Conservation (phyloP, 73 alveolate species). For the Effrenium voratum region DNA sequence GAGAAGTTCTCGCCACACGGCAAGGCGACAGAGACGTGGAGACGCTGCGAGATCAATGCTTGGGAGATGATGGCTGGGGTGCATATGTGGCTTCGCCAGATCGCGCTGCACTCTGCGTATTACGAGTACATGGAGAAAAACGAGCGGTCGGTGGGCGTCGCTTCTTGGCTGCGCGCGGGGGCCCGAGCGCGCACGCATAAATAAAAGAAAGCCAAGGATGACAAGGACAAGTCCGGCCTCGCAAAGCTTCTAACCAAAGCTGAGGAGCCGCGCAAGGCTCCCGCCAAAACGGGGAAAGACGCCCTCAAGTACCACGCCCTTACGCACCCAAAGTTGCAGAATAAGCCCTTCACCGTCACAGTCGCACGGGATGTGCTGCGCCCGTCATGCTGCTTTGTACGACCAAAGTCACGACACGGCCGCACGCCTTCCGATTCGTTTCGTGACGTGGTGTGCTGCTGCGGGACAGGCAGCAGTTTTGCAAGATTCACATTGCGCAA, state of each 20-base stretch:
- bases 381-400: too few relatives aligned
- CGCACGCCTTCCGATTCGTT: too few relatives aligned
- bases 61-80: conserved; percentile 5
- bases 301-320: neutral
- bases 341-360: too few relatives aligned
- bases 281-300: neutral
- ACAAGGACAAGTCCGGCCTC: neutral
- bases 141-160: neutral
- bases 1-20: neutral
- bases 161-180: neutral
- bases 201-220: neutral
- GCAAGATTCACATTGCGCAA: too few relatives aligned
- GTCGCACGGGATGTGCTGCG: neutral
- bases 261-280: neutral
- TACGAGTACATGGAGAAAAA: neutral
- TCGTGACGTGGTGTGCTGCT: too few relatives aligned
- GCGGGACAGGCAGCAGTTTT: too few relatives aligned
- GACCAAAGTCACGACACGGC: too few relatives aligned
- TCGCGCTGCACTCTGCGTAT: neutral
- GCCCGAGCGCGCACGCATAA: neutral
- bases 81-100: neutral
- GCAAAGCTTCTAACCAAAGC: neutral
- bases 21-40: neutral
- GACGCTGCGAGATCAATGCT: neutral
- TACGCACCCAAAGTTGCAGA: neutral